Percentiles rank a stretch among this genome's conserved stretches.
These are phyloP conservation scores for Penicillium sp. DNA, from an alignment of 2,329 filamentous ascomycete species.

Conservation along the genomic window DNA sequence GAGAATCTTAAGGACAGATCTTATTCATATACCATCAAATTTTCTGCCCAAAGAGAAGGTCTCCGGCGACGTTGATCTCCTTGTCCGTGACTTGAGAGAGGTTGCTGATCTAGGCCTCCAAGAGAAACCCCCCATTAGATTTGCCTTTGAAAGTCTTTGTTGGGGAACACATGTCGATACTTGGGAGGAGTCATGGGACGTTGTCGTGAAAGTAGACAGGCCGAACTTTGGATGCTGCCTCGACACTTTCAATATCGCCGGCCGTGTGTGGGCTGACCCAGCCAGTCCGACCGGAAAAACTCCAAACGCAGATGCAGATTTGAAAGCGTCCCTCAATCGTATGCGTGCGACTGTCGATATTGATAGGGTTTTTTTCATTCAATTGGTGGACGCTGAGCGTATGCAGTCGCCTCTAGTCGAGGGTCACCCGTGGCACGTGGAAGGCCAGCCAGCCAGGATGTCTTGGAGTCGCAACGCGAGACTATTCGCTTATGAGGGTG, in stretches of 20 bases:
- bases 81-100: conserved; percentile 59
- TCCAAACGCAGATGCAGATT: conserved; percentile 42
- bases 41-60: conserved; percentile 52
- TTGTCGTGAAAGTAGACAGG: conserved; percentile 61
- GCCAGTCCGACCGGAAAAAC: conserved; percentile 37
- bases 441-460: conserved; percentile 62
- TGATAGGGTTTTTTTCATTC: conserved; percentile 66
- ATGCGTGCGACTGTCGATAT: conserved; percentile 55
- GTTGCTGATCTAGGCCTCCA: conserved; percentile 62
- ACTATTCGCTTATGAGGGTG: conserved; percentile 60
- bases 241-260: conserved; percentile 74
- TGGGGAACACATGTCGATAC: conserved; percentile 66
- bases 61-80: conserved; percentile 48
- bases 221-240: conserved; percentile 71
- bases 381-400: conserved; percentile 68
- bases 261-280: conserved; percentile 66
- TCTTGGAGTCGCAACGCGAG: conserved; percentile 72
- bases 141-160: conserved; percentile 68
- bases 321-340: conserved; percentile 51
- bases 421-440: conserved; percentile 56
- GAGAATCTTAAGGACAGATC: conserved; percentile 57
- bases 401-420: conserved; percentile 53
- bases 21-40: conserved; percentile 64
- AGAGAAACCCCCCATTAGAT: conserved; percentile 56
- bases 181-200: conserved; percentile 69